Conservation (phyloP, 768 basidiomycete genomes). For the Pleurotus ostreatus region DNA sequence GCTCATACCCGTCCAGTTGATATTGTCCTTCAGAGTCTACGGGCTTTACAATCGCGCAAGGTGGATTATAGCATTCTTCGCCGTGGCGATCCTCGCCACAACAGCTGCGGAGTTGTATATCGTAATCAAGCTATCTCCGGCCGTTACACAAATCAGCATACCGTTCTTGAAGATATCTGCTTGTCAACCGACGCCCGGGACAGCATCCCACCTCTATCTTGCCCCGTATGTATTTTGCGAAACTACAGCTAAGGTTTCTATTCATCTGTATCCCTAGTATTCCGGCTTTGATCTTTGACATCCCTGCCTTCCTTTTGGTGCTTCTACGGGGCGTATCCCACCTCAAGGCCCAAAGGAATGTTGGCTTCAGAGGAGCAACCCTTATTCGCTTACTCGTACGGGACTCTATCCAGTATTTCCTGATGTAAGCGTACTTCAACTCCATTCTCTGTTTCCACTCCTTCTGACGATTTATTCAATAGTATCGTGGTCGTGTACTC, state of each 20-base stretch:
- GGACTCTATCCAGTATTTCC: neutral
- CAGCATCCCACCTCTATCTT: neutral
- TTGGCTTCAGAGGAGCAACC: neutral
- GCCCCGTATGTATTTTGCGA: neutral
- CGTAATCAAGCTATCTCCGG: neutral
- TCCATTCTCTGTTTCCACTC: neutral
- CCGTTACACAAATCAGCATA: neutral
- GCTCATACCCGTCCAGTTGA: neutral
- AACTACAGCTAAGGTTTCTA: neutral
- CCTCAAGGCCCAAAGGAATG: neutral
- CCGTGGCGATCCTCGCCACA: neutral
- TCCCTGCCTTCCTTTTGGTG: neutral
- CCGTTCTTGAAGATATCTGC: neutral
- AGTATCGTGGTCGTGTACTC: neutral
- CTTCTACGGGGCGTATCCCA: neutral
- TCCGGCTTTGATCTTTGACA: neutral
- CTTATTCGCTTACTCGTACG: neutral
- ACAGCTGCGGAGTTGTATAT: neutral
- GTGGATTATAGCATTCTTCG: neutral
- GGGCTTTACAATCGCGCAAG: neutral
- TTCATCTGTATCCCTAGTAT: neutral
- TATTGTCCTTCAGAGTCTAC: neutral
- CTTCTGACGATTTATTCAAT: neutral
- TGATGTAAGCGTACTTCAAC: neutral
- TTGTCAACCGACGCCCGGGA: neutral